Evolutionary conservation across 2,329 filamentous ascomycete species (phyloP).

Genomic region (Sporothrix curviconia): DNA sequence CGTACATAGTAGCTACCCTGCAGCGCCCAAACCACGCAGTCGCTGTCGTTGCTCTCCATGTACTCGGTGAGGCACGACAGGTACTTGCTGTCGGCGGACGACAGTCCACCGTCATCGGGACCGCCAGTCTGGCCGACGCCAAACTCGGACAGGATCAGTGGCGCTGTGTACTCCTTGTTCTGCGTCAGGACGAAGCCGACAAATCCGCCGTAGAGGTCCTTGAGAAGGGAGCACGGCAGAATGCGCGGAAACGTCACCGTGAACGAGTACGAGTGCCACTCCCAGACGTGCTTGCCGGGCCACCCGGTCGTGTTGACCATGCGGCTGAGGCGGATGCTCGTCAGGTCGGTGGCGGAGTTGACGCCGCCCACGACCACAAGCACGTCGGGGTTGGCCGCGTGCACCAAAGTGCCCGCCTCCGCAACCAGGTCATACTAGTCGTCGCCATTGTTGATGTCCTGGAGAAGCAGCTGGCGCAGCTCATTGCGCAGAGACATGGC

Average conservation of each 20-base stretch:
- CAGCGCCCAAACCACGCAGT: constrained; percentile 54
- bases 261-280: constrained; percentile 53
- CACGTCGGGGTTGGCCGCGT: constrained; percentile 44
- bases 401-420: constrained; percentile 42
- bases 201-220: constrained; percentile 39
- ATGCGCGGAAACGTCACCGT: constrained; percentile 40
- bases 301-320: constrained; percentile 39
- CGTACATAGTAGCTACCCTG: constrained; percentile 54
- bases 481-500: constrained; percentile 54
- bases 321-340: constrained; percentile 31
- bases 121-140: constrained; percentile 45
- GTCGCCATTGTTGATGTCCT: constrained; percentile 36
- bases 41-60: constrained; percentile 49
- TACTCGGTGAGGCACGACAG: constrained; percentile 47
- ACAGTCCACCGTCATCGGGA: constrained; percentile 31
- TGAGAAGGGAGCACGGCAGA: constrained; percentile 37
- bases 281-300: constrained; percentile 51
- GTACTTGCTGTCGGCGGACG: constrained; percentile 40
- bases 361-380: constrained; percentile 50
- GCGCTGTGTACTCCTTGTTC: constrained; percentile 40
- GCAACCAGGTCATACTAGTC: constrained; percentile 47
- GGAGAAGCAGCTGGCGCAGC: constrained; percentile 43
- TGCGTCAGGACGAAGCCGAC: constrained; percentile 48
- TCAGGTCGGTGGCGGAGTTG: constrained; percentile 47
- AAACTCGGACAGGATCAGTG: constrained; percentile 54